These are phyloP conservation scores for Vigna nakashimae DNA, from an alignment of 306 rosid genomes.

Conservation along the genomic window DNA sequence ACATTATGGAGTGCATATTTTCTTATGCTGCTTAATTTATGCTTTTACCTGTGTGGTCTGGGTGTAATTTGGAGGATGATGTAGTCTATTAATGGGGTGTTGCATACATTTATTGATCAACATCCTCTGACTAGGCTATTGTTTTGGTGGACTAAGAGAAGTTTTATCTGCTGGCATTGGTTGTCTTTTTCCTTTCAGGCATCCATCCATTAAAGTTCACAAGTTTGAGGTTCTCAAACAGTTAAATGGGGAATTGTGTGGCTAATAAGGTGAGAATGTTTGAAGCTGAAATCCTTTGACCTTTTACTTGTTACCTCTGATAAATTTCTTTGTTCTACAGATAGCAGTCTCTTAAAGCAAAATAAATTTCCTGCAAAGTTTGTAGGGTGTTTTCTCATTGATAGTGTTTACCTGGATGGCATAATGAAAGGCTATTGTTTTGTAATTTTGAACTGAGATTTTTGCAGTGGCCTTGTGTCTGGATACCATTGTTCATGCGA, in stretches of 20 bases:
- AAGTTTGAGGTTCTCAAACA: constrained; percentile 45
- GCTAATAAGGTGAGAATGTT: constrained; percentile 68
- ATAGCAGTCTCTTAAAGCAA: not conserved
- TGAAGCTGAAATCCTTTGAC: not conserved
- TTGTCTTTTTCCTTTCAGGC: constrained; percentile 51
- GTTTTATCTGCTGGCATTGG: constrained; percentile 33
- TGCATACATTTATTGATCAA: constrained; percentile 4
- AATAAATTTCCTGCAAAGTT: not conserved
- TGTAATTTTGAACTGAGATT: constrained; percentile 28
- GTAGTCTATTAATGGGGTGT: not conserved
- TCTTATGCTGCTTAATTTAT: not conserved
- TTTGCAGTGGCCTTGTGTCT: constrained; percentile 4
- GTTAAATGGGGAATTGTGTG: constrained; percentile 77
- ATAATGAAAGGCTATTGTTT: constrained; percentile 15
- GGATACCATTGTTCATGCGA: not conserved
- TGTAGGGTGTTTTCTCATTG: constrained; percentile 7
- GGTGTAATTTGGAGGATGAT: constrained; percentile 2
- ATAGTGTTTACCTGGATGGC: constrained; percentile 14
- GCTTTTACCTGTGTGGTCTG: not conserved
- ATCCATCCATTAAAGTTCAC: constrained; percentile 35
- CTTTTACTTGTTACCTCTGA: constrained; percentile 10
- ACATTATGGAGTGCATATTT: not conserved
- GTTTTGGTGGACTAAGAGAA: not conserved
- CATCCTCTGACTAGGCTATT: not conserved
- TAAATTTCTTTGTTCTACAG: constrained; percentile 12